phyloP scores from a whole-genome alignment of 208 protist species.

The Leishmania tropica region DNA sequence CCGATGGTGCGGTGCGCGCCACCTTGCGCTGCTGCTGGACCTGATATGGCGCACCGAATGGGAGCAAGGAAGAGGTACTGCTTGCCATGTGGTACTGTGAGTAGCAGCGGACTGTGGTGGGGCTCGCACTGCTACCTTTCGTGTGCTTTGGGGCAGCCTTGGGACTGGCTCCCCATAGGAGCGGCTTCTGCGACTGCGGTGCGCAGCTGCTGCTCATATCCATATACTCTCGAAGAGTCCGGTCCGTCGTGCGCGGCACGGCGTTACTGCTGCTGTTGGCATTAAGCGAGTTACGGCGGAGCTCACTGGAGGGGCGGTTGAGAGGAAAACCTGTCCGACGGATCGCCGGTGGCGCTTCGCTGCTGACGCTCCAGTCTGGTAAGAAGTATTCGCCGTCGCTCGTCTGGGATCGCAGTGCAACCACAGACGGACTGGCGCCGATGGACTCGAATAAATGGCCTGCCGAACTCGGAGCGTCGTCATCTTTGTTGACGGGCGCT shows the following conservation, averaged over 20 bases:
- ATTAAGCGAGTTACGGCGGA: not conserved
- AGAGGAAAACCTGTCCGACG: not conserved
- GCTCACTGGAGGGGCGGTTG: not conserved
- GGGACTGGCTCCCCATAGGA: not conserved
- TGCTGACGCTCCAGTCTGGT: not conserved
- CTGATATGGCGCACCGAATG: not conserved
- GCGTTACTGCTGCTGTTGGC: not conserved
- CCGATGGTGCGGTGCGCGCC: not conserved
- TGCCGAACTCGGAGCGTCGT: not conserved
- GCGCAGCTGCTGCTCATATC: not conserved
- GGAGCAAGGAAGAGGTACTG: not conserved
- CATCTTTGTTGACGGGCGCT: not conserved
- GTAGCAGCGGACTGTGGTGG: not conserved
- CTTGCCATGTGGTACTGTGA: not conserved
- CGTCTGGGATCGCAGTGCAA: no score
- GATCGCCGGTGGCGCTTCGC: not conserved
- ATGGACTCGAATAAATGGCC: not conserved
- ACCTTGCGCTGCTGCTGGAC: not conserved
- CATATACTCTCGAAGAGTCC: not conserved
- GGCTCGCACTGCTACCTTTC: not conserved
- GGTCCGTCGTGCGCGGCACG: not conserved
- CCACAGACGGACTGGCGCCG: not conserved
- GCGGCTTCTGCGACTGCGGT: not conserved
- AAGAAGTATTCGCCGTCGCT: not conserved
- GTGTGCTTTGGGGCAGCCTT: no score